phyloP scores from a whole-genome alignment of 352 stramenopile genomes.

The Elongisporangium prolatum region DNA sequence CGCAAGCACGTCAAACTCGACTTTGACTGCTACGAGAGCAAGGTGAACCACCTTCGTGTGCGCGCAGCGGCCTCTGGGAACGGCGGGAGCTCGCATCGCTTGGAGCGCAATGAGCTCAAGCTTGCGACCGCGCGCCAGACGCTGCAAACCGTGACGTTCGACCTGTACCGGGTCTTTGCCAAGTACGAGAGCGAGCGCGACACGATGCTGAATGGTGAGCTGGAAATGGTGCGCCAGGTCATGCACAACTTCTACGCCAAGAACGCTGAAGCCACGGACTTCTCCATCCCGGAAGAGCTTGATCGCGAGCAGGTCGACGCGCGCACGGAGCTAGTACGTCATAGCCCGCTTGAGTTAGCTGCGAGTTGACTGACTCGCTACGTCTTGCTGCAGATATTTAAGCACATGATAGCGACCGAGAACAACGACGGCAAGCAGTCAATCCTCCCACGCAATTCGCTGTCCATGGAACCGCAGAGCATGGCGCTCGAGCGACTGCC shows the following conservation, averaged over 20 bases:
- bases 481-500: not conserved
- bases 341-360: too few species aligned
- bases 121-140: slow-evolving; percentile 32
- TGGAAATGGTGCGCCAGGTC: slow-evolving; percentile 76
- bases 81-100: slow-evolving; percentile 13
- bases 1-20: slow-evolving; percentile 67
- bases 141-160: slow-evolving; percentile 48
- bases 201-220: slow-evolving; percentile 71
- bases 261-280: slow-evolving; percentile 65
- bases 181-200: slow-evolving; percentile 77
- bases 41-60: slow-evolving; percentile 31
- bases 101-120: slow-evolving; percentile 62
- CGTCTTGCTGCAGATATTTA: slow-evolving; percentile 28
- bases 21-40: slow-evolving; percentile 63
- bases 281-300: slow-evolving; percentile 50
- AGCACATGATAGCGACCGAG: slow-evolving; percentile 36
- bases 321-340: slow-evolving; percentile 35
- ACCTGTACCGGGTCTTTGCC: slow-evolving; percentile 69
- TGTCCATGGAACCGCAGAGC: not conserved
- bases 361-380: not conserved
- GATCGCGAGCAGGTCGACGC: slow-evolving; percentile 41
- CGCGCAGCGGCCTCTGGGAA: slow-evolving; percentile 12
- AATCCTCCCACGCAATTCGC: not conserved
- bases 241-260: slow-evolving; percentile 78
- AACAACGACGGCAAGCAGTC: slow-evolving; percentile 4